Base-by-base conservation (phyloP, 805 yeast genomes). In the Komagataella pastoris region DNA sequence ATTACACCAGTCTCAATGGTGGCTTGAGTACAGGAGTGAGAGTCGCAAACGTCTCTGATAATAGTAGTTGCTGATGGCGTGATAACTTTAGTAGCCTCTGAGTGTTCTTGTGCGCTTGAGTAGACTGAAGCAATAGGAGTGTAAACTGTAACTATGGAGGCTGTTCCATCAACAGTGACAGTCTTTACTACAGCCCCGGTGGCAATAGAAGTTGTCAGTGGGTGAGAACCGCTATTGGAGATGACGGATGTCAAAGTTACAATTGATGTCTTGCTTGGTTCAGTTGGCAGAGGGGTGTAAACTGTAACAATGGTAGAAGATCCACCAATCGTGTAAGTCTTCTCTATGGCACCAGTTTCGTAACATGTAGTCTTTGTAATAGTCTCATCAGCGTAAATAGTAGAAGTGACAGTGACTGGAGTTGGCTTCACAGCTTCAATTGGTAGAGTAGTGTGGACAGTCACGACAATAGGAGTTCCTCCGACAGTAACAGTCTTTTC, bases 71-170 rank as follows among this genome's bases (percentile, higher is more conserved):
- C 3, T 5, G 40, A 30, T 30, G 40, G 40, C 8, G 12, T 30
- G 14, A 30, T 14, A 30, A 10, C 40, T 30, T 10, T 10, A 30
- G 40, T 30, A 14, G 3, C 40, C 40, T 30, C 14, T 30, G 40
- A 10, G 4, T 30, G 40, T 30, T 30, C 40, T 5, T 30, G 40
- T 10, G 14, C 14, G 40, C 40, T 30, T 10, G 40, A 30, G 14
- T 30, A 30, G 8, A 30, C 14, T 7, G 70, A 67, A 54, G 67
- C 63, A 30, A 30, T 30, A 30, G 70, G 68, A 54, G 67, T 63
- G 61, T 61, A 67, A 23, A 73, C 64, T 47, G 74, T 66, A 58
- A 63, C 65, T 30, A 64, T 60, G 19, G 71, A 65, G 47, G 55
- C 60, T 7, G 54, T 56, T 14, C 67, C 73, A 49, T 63, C 55